Conservation (phyloP, 2,329 filamentous ascomycete genomes). For the Ascosphaera pollenicola region DNA sequence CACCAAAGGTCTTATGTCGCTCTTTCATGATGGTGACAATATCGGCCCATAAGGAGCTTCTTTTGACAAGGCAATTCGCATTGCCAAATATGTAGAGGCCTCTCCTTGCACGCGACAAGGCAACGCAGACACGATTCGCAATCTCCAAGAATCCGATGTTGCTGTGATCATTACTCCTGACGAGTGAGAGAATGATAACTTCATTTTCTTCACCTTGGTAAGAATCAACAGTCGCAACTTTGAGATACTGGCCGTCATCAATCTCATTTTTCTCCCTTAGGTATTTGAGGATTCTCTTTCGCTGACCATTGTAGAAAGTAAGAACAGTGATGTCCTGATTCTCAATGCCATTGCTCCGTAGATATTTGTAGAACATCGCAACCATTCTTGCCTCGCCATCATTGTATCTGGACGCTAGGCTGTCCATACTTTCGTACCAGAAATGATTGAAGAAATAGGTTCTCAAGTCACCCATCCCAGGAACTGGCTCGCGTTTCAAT, state of each 20-base stretch:
- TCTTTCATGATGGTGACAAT: constrained; percentile 23
- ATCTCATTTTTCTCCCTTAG: constrained; percentile 23
- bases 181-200: constrained; percentile 57
- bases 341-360: constrained; percentile 42
- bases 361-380: constrained; percentile 46
- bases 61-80: constrained; percentile 27
- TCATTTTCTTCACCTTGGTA: constrained; percentile 89
- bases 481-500: constrained; percentile 28
- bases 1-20: constrained; percentile 1
- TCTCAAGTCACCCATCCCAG: constrained; percentile 39
- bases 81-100: constrained; percentile 80
- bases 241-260: constrained; percentile 20
- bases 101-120: constrained; percentile 46
- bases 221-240: constrained; percentile 64
- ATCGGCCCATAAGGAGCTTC: constrained; percentile 28
- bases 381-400: constrained; percentile 54
- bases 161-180: constrained; percentile 39
- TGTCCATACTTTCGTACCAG: constrained; percentile 42
- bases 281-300: constrained; percentile 35
- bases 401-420: constrained; percentile 46
- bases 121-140: constrained; percentile 39
- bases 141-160: constrained; percentile 54
- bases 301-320: constrained; percentile 75
- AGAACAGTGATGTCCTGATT: constrained; percentile 49
- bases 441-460: constrained; percentile 42